Percentiles rank a stretch among this genome's conserved stretches.
Conservation (phyloP, 305 asterid species). For the Withania somnifera region DNA sequence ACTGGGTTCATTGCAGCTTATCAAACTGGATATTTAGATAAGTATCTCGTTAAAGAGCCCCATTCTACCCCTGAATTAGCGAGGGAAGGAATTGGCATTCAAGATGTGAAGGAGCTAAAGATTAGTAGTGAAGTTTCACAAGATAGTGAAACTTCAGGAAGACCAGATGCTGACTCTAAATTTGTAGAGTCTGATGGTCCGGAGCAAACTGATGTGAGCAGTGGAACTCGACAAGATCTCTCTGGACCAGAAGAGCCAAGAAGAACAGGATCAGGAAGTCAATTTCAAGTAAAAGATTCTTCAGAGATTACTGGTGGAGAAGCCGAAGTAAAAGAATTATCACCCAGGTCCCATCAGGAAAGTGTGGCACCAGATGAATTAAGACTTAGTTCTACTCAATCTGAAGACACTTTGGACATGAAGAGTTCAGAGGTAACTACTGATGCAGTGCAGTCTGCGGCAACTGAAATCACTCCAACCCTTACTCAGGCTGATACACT, state of each 20-base stretch:
- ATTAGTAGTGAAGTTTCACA: constrained; percentile 17
- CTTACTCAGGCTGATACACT: constrained; percentile 18
- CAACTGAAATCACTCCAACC: constrained; percentile 26
- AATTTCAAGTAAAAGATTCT: constrained; percentile 27
- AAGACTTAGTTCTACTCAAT: constrained; percentile 17
- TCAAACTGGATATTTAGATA: constrained; percentile 57
- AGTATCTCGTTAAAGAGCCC: constrained; percentile 38
- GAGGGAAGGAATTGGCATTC: constrained; percentile 14
- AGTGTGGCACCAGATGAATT: constrained; percentile 30
- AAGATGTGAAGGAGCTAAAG: constrained; percentile 11
- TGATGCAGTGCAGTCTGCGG: constrained; percentile 30
- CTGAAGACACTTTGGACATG: constrained; percentile 29
- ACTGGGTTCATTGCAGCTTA: constrained; percentile 59
- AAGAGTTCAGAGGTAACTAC: constrained; percentile 27
- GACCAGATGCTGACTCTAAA: constrained; percentile 14
- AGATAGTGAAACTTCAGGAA: constrained; percentile 18
- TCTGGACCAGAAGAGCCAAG: constrained; percentile 27
- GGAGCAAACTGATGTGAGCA: constrained; percentile 29
- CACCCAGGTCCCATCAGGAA: constrained; percentile 25
- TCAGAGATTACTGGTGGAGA: constrained; percentile 24
- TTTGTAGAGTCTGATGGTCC: constrained; percentile 19
- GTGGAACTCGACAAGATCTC: constrained; percentile 25
- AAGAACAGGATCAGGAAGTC: constrained; percentile 26
- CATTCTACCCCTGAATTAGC: constrained; percentile 25
- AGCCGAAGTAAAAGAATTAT: constrained; percentile 20